These are phyloP conservation scores for Xylaria grammica DNA, from an alignment of 495 filamentous ascomycete species.

Conservation along the genomic window DNA sequence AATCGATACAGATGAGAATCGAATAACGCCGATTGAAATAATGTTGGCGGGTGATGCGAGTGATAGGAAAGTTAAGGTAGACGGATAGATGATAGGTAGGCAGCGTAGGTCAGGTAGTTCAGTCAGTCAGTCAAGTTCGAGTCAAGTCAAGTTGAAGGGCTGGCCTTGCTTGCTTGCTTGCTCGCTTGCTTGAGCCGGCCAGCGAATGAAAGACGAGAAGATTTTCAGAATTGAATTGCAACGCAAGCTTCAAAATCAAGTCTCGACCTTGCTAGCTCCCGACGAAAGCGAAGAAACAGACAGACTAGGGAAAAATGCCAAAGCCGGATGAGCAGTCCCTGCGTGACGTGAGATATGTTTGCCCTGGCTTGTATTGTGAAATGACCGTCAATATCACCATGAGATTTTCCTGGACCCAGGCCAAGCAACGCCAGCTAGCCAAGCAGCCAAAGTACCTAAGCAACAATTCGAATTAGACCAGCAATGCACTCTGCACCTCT, in stretches of 20 bases:
- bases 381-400: slow-evolving; percentile 30
- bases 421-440: slow-evolving; percentile 13
- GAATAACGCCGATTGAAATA: neutral
- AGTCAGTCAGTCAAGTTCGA: neutral
- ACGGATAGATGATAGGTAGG: neutral
- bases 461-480: slow-evolving; percentile 21
- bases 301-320: neutral
- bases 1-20: neutral
- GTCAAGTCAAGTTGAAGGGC: neutral
- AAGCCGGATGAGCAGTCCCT: slow-evolving; percentile 1
- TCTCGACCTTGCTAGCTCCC: neutral
- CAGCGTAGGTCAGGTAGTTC: neutral
- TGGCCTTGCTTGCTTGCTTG: slow-evolving; percentile 4
- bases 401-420: slow-evolving; percentile 35
- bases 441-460: slow-evolving; percentile 19
- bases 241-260: neutral
- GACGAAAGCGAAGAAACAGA: neutral
- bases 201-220: slow-evolving; percentile 14
- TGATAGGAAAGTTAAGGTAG: neutral
- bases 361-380: slow-evolving; percentile 15
- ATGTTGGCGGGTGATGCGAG: neutral
- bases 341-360: slow-evolving; percentile 1
- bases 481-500: slow-evolving; percentile 4
- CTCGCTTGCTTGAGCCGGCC: slow-evolving; percentile 9
- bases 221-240: slow-evolving; percentile 12